These are phyloP conservation scores for Pseudocercospora musae DNA, from an alignment of 2,329 filamentous ascomycete genomes.

Conservation along the genomic window DNA sequence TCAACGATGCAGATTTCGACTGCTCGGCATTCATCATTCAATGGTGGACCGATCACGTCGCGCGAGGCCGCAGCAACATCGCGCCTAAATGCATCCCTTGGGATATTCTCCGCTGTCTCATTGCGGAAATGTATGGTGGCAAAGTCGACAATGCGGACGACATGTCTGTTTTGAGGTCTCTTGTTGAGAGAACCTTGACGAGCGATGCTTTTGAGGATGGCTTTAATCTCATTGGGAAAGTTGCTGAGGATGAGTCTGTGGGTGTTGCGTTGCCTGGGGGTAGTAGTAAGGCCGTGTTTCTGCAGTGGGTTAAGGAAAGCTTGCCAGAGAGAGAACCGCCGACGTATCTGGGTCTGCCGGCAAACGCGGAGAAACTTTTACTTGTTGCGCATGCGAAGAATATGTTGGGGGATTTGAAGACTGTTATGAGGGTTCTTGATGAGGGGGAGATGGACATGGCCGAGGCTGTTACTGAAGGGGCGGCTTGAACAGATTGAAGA, in stretches of 20 bases:
- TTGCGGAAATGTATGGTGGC: constrained; percentile 94
- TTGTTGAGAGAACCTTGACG: constrained; percentile 77
- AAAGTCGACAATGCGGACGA: constrained; percentile 93
- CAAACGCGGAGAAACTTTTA: constrained; percentile 93
- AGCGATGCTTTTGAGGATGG: constrained; percentile 88
- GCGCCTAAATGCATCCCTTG: constrained; percentile 92
- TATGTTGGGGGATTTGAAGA: constrained; percentile 79
- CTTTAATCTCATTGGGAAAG: constrained; percentile 77
- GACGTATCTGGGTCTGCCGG: constrained; percentile 87
- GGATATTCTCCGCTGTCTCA: constrained; percentile 87
- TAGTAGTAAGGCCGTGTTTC: constrained; percentile 81
- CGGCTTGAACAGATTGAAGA: neutral
- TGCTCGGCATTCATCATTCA: constrained; percentile 96
- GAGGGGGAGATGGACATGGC: constrained; percentile 86
- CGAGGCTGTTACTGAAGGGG: constrained; percentile 23
- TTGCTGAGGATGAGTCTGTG: constrained; percentile 36
- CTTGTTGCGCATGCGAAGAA: constrained; percentile 82
- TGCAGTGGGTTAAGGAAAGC: constrained; percentile 76
- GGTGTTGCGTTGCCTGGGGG: constrained; percentile 71
- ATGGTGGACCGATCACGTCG: constrained; percentile 81
- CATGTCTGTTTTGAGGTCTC: constrained; percentile 66
- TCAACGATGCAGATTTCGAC: constrained; percentile 99
- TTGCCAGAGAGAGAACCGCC: constrained; percentile 94
- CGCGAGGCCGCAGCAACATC: constrained; percentile 84
- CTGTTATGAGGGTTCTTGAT: constrained; percentile 82